Evolutionary conservation across 2,329 filamentous ascomycete species (phyloP).

Genomic region (Sordariomycetes sp.): DNA sequence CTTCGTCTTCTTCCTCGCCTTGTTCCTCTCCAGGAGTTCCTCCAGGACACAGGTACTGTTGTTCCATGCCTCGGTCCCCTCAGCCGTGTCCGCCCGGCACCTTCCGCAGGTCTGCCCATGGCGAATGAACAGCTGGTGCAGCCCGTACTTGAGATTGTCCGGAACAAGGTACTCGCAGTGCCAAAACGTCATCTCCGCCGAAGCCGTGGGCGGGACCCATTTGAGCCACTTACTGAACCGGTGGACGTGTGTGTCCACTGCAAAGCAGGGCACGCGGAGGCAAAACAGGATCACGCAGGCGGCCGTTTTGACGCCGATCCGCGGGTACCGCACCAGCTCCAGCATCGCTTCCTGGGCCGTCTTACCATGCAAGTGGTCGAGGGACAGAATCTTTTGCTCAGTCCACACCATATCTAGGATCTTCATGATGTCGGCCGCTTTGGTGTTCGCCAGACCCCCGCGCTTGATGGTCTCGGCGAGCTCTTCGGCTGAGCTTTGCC

Average conservation of each 20-base stretch:
- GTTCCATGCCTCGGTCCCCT: slow-evolving; percentile 52
- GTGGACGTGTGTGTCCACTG: slow-evolving; percentile 47
- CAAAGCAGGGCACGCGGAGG: slow-evolving; percentile 40
- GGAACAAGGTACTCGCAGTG: slow-evolving; percentile 43
- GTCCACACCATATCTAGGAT: slow-evolving; percentile 64
- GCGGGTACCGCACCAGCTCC: slow-evolving; percentile 37
- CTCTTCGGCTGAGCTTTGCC: slow-evolving; percentile 43
- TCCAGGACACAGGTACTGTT: slow-evolving; percentile 33
- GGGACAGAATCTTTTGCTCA: slow-evolving; percentile 48
- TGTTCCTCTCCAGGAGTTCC: slow-evolving; percentile 20
- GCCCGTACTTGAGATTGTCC: slow-evolving; percentile 39
- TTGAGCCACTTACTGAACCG: slow-evolving; percentile 40
- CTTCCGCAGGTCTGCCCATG: slow-evolving; percentile 38
- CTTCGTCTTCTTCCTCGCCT: not conserved
- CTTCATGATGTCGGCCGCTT: slow-evolving; percentile 61
- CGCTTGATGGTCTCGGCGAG: slow-evolving; percentile 59
- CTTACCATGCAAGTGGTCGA: slow-evolving; percentile 38
- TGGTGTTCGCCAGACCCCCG: slow-evolving; percentile 61
- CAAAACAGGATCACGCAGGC: slow-evolving; percentile 47
- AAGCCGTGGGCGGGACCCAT: slow-evolving; percentile 41
- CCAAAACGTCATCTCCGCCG: slow-evolving; percentile 34
- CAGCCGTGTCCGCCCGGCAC: slow-evolving; percentile 40
- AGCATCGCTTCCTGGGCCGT: slow-evolving; percentile 35
- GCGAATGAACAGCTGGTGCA: slow-evolving; percentile 43
- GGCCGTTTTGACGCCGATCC: slow-evolving; percentile 47